phyloP scores from a whole-genome alignment of 2,329 filamentous ascomycete species.

The Proliferodiscus dingleyae region DNA sequence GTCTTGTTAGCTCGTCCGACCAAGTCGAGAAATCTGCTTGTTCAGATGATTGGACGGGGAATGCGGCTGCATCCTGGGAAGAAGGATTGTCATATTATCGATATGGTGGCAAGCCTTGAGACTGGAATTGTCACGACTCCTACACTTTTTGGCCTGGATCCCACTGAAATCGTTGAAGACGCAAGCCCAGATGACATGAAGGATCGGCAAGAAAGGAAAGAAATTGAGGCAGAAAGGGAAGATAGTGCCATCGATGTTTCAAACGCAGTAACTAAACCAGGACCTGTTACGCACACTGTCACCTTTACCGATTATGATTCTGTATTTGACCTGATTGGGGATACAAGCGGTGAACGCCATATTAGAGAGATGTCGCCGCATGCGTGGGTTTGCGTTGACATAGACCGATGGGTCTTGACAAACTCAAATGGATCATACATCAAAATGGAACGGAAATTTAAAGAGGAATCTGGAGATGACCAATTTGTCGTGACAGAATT shows the following conservation, averaged over 20 bases:
- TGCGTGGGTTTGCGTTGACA: slow-evolving; percentile 78
- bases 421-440: slow-evolving; percentile 59
- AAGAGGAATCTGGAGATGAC: slow-evolving; percentile 17
- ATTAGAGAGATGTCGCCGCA: slow-evolving; percentile 71
- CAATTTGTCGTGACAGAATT: slow-evolving; percentile 35
- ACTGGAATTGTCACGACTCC: slow-evolving; percentile 86
- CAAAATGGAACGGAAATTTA: slow-evolving; percentile 38
- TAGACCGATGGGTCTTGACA: slow-evolving; percentile 65
- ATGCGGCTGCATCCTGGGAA: slow-evolving; percentile 81
- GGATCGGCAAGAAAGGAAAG: slow-evolving; percentile 45
- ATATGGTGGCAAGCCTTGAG: slow-evolving; percentile 84
- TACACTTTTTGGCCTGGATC: slow-evolving; percentile 89
- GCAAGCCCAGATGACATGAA: slow-evolving; percentile 59
- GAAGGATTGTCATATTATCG: slow-evolving; percentile 86
- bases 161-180: slow-evolving; percentile 67
- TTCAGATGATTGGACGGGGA: slow-evolving; percentile 97
- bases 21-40: slow-evolving; percentile 82
- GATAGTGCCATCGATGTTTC: slow-evolving; percentile 5
- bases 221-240: slow-evolving; percentile 35
- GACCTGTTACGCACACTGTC: slow-evolving; percentile 12
- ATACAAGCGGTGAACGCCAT: slow-evolving; percentile 71
- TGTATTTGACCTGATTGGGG: slow-evolving; percentile 83
- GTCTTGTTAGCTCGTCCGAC: slow-evolving; percentile 84
- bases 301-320: slow-evolving; percentile 88
- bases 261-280: background rate